Base-by-base conservation (phyloP, 176 grass and related monocot species). In the Aegilops sharonensis region DNA sequence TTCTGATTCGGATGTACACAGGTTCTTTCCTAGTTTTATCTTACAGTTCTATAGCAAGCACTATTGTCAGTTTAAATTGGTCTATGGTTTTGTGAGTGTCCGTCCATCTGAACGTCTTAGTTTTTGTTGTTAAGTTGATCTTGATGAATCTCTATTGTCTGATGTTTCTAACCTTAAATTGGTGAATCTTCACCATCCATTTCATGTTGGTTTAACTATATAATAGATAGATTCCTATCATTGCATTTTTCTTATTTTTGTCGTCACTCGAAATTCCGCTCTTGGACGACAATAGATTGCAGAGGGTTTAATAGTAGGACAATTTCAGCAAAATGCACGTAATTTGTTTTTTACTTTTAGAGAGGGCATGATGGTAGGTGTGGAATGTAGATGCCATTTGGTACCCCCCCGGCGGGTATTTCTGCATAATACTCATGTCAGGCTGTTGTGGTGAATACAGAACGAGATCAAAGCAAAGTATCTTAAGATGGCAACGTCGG, bases 401-500 rank as follows among this genome's bases (percentile, higher is more conserved):
- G 17, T 54, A 17, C 15, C 7, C 54, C 54, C 54, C 18, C 27
- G 27, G 27, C 27, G 27, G 15, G 54, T 62, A 20, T 78, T 62
- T 27, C 18, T 70, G 15, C 43, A 27, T 62, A 23, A 5, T 24
- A 79, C 77, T 42, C 20, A 54, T 27, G 36, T 78, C 63, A 78
- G 57, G 39, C 10, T 71, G 12, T 72, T 54, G 54, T 47, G 27
- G 17, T 65, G 36, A 65, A 32, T 77, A 50, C 64, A 93, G 91
- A 90, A 90, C 29, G 78, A 78, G 18, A 48, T 88, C 4, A 93
- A 90, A 80, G 81, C 87, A 82, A 85, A 73, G 57, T 85, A 85
- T 14, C 91, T 93, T 85, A 29, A 90, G 71, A 60, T 93, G 85
- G 91, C 91, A 56, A 72, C 73, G 25, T 71, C 85, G 71, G 91